These are phyloP conservation scores for Diophrys sp. DNA, from an alignment of 73 alveolate genomes.

Conservation along the genomic window DNA sequence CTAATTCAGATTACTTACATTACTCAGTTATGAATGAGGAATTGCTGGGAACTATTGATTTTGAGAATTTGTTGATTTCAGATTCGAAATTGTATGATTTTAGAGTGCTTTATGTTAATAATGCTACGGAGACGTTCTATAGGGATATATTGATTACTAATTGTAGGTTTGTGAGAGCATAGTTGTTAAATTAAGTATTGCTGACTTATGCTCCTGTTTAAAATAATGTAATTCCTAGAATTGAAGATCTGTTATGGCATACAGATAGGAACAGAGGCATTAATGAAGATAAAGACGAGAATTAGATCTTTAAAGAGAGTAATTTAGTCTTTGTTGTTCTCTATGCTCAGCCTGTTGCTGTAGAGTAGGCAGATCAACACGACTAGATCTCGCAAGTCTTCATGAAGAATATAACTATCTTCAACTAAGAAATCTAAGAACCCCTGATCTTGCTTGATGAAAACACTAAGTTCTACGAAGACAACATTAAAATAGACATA, in stretches of 20 bases:
- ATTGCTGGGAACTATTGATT: background rate
- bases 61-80: too few species aligned
- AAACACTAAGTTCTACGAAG: background rate
- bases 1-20: background rate
- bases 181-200: background rate
- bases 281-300: background rate
- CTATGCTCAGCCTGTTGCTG: background rate
- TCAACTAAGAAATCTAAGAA: background rate
- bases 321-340: background rate
- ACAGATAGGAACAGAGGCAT: too few species aligned
- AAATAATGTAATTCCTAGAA: background rate
- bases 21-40: background rate
- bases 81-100: background rate
- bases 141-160: background rate
- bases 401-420: background rate
- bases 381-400: background rate
- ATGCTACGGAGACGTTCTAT: background rate
- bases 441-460: background rate
- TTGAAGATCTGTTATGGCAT: background rate
- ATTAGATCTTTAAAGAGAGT: background rate
- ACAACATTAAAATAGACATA: background rate
- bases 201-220: background rate
- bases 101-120: background rate
- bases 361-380: background rate
- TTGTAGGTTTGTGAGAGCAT: background rate